These are phyloP conservation scores for Aureoboletus auriporus DNA, from an alignment of 768 basidiomycete species.

Conservation along the genomic window DNA sequence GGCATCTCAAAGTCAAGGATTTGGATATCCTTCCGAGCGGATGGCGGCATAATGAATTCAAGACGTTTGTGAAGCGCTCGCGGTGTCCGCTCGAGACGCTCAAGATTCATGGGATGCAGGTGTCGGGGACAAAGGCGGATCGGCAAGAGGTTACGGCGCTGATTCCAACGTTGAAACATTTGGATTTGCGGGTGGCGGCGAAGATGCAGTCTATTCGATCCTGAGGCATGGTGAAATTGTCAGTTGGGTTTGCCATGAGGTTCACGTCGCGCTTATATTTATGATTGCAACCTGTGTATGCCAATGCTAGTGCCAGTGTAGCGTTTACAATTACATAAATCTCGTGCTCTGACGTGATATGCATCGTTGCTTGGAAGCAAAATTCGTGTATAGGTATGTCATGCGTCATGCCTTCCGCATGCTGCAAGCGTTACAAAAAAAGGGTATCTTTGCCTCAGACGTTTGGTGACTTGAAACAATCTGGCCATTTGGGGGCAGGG, in stretches of 20 bases:
- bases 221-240: too few species aligned
- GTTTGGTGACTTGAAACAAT: too few species aligned
- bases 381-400: too few species aligned
- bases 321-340: too few species aligned
- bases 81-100: conserved; percentile 19
- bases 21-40: conserved; percentile 14
- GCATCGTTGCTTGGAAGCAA: background rate
- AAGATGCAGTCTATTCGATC: background rate
- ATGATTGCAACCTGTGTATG: too few species aligned
- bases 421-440: too few species aligned
- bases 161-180: conserved; percentile 16
- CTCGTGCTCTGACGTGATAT: background rate
- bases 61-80: conserved; percentile 17
- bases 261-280: too few species aligned
- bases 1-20: conserved; percentile 7
- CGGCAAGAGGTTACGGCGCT: conserved; percentile 9
- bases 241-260: too few species aligned
- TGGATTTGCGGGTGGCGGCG: conserved; percentile 12
- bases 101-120: conserved; percentile 8
- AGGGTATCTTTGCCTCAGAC: too few species aligned
- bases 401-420: too few species aligned
- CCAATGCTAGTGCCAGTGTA: too few species aligned
- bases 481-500: too few species aligned
- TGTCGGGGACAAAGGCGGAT: conserved; percentile 12
- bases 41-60: conserved; percentile 14